These are phyloP conservation scores for Hysterangium stoloniferum DNA, from an alignment of 768 basidiomycete genomes.

Conservation along the genomic window DNA sequence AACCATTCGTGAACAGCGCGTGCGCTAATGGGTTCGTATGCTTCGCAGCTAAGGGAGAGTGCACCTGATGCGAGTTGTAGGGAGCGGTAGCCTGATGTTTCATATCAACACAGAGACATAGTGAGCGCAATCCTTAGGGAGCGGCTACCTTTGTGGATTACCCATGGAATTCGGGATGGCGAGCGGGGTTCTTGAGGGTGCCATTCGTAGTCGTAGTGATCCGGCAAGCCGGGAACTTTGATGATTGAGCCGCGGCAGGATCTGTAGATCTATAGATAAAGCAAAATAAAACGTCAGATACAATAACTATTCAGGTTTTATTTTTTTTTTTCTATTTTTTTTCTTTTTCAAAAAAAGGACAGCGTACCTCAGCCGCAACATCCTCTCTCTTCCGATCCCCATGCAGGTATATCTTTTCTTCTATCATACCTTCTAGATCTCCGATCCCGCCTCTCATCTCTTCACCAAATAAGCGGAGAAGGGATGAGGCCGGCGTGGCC, in stretches of 20 bases:
- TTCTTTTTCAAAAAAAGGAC: too few species aligned
- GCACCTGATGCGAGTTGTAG: slow-evolving; percentile 9
- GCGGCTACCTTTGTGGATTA: slow-evolving; percentile 6
- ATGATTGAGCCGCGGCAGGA: background rate
- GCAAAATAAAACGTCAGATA: too few species aligned
- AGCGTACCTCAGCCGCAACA: slow-evolving; percentile 5
- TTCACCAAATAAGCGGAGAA: slow-evolving; percentile 12
- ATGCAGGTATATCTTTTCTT: background rate
- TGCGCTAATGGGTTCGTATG: slow-evolving; percentile 15
- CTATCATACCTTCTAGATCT: slow-evolving; percentile 2
- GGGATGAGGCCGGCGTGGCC: slow-evolving; percentile 11
- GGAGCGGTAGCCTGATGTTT: background rate
- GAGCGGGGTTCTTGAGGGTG: slow-evolving; percentile 8
- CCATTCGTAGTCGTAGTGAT: slow-evolving; percentile 12
- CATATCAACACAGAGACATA: background rate
- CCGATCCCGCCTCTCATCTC: slow-evolving; percentile 12
- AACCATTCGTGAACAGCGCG: slow-evolving; percentile 14
- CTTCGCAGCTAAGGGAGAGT: slow-evolving; percentile 14
- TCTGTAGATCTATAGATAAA: slow-evolving; percentile 7
- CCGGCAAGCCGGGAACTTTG: slow-evolving; percentile 5
- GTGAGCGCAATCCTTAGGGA: background rate
- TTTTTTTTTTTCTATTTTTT: background rate
- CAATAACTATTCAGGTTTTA: background rate
- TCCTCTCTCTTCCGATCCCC: slow-evolving; percentile 4
- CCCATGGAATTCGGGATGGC: slow-evolving; percentile 9